Conservation (phyloP, 148 eudicot species). For the Chenopodium berlandieri region DNA sequence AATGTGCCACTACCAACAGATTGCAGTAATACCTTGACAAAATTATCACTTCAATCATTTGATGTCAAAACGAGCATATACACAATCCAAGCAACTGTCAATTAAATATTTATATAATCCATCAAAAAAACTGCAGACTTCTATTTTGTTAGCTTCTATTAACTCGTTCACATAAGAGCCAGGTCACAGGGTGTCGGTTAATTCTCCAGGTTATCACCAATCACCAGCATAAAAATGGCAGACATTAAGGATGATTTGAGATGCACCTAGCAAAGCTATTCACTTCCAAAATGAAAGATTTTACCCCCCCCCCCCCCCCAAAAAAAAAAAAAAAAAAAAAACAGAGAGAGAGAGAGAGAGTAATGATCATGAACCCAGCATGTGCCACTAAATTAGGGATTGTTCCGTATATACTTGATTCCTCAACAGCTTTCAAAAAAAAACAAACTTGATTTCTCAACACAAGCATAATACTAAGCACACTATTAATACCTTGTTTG, state of each 20-base stretch:
- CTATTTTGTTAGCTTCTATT: not conserved
- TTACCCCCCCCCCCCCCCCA: too few species aligned
- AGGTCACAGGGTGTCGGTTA: too few species aligned
- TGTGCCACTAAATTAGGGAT: not conserved
- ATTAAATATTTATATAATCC: not conserved
- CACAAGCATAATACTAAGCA: too few species aligned
- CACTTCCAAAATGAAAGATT: not conserved
- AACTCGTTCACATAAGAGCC: too few species aligned
- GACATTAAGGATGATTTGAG: not conserved
- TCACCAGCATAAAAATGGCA: too few species aligned
- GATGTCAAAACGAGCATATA: not conserved
- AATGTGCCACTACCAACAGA: not conserved
- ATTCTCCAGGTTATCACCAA: too few species aligned
- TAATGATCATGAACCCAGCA: not conserved
- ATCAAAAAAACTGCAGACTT: not conserved
- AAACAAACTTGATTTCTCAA: too few species aligned
- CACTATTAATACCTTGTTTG: not conserved
- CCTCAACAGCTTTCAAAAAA: not conserved
- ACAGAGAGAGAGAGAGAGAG: not conserved
- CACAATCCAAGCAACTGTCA: not conserved
- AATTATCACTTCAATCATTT: not conserved
- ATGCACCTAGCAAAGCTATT: not conserved
- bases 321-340: too few species aligned
- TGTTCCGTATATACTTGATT: not conserved
- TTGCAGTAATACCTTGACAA: not conserved